These are phyloP conservation scores for Yamadazyma sp. DNA, from an alignment of 805 yeast species.

Conservation along the genomic window DNA sequence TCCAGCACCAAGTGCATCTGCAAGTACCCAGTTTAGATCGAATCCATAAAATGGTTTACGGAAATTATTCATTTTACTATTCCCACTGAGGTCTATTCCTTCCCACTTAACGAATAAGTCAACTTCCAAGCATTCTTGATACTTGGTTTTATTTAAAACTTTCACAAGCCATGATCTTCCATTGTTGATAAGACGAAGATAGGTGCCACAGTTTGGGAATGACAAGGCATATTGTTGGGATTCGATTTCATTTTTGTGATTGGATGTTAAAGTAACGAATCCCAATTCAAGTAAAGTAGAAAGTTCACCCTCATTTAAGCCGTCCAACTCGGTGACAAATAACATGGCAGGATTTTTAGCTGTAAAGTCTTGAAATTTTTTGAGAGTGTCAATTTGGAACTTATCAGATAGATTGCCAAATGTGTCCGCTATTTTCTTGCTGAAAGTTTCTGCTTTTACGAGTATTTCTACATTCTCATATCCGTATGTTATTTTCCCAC, in stretches of 20 bases:
- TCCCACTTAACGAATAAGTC: slow-evolving; percentile 47
- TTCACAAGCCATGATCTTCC: slow-evolving; percentile 48
- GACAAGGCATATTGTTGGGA: slow-evolving; percentile 41
- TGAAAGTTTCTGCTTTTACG: slow-evolving; percentile 26
- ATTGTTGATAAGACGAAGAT: slow-evolving; percentile 42
- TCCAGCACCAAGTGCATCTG: slow-evolving; percentile 54
- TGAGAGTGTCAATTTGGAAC: slow-evolving; percentile 17
- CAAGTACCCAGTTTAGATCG: slow-evolving; percentile 49
- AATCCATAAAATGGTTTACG: slow-evolving; percentile 52
- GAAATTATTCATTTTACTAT: slow-evolving; percentile 36
- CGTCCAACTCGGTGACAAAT: slow-evolving; percentile 23
- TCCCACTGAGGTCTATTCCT: slow-evolving; percentile 28
- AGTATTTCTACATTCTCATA: slow-evolving; percentile 43
- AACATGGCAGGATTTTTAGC: slow-evolving; percentile 26
- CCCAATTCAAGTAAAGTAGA: slow-evolving; percentile 40
- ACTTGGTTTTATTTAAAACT: slow-evolving; percentile 33
- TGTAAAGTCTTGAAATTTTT: slow-evolving; percentile 24
- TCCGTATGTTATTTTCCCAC: slow-evolving; percentile 42
- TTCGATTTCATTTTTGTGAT: slow-evolving; percentile 44
- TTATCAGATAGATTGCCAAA: slow-evolving; percentile 7
- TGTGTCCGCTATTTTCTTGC: slow-evolving; percentile 12
- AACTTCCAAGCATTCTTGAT: slow-evolving; percentile 45
- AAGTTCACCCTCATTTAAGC: slow-evolving; percentile 27
- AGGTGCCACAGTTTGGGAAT: slow-evolving; percentile 52
- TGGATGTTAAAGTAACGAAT: slow-evolving; percentile 44